phyloP scores from a whole-genome alignment of 2,329 filamentous ascomycete genomes.

The Phialemonium atrogriseum region DNA sequence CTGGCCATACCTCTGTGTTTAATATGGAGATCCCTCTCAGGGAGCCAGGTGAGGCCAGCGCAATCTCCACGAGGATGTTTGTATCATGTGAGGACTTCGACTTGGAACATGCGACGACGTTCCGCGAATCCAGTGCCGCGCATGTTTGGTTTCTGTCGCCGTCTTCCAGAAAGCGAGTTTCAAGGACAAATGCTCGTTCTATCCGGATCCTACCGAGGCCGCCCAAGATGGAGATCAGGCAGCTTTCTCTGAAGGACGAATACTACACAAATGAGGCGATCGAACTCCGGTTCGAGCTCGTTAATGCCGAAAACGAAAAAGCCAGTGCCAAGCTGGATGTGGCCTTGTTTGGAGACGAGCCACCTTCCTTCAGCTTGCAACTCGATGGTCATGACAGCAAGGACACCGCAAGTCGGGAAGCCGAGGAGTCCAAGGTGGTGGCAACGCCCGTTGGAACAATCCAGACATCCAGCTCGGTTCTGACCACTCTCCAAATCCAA shows the following conservation, averaged over 20 bases:
- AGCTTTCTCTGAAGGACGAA: slow-evolving; percentile 54
- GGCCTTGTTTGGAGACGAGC: slow-evolving; percentile 51
- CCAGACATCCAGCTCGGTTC: slow-evolving; percentile 31
- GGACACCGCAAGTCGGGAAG: slow-evolving; percentile 13
- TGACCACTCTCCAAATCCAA: slow-evolving; percentile 39
- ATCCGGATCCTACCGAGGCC: slow-evolving; percentile 79
- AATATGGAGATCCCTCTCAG: slow-evolving; percentile 66
- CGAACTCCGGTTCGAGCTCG: slow-evolving; percentile 56
- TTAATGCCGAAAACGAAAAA: slow-evolving; percentile 77
- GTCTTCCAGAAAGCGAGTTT: slow-evolving; percentile 34
- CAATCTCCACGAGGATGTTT: slow-evolving; percentile 53
- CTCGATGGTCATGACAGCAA: slow-evolving; percentile 17
- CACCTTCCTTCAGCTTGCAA: slow-evolving; percentile 34
- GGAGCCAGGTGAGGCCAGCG: slow-evolving; percentile 70
- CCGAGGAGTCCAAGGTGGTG: slow-evolving; percentile 34
- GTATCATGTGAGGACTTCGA: slow-evolving; percentile 59
- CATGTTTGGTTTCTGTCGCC: slow-evolving; percentile 43
- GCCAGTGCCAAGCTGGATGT: slow-evolving; percentile 65
- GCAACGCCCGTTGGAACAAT: slow-evolving; percentile 40
- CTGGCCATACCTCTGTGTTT: slow-evolving; percentile 62
- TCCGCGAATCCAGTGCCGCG: slow-evolving; percentile 32
- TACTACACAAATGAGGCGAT: slow-evolving; percentile 84
- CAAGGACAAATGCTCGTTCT: slow-evolving; percentile 40
- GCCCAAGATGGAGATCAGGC: slow-evolving; percentile 75
- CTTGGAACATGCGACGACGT: slow-evolving; percentile 55